Evolutionary conservation across 2,329 filamentous ascomycete species (phyloP).

Genomic region (Pseudogymnoascus sp.): DNA sequence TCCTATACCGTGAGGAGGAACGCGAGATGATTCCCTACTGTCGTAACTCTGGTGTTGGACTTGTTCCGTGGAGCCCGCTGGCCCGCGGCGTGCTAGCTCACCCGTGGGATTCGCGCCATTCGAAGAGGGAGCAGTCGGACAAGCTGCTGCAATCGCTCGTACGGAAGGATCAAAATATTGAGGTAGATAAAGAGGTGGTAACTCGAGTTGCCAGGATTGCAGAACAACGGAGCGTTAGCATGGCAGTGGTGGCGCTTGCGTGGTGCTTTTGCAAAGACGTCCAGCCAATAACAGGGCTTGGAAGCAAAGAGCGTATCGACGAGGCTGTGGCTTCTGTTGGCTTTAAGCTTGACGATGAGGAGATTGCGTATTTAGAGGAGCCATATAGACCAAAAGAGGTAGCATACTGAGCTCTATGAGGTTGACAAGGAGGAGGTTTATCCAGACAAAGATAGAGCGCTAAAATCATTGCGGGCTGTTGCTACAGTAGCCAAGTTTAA

Average conservation of each 20-base stretch:
- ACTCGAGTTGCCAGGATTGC: conserved; percentile 30
- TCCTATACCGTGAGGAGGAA: conserved; percentile 44
- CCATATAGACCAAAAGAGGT: conserved; percentile 37
- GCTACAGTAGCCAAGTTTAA: too few relatives aligned
- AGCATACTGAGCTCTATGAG: background rate
- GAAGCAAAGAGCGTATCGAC: conserved; percentile 41
- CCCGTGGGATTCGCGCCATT: conserved; percentile 11
- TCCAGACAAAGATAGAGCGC: too few relatives aligned
- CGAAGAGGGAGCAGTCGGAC: conserved; percentile 15
- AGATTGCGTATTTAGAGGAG: conserved; percentile 43
- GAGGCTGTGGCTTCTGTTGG: conserved; percentile 36
- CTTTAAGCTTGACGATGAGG: conserved; percentile 38
- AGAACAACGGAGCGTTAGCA: conserved; percentile 44
- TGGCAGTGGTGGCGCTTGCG: conserved; percentile 49
- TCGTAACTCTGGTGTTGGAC: conserved; percentile 25
- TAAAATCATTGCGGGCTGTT: too few relatives aligned
- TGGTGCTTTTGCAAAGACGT: conserved; percentile 41
- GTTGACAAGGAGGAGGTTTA: too few relatives aligned
- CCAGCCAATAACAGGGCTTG: conserved; percentile 44
- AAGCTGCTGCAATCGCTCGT: too few relatives aligned
- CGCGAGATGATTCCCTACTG: conserved; percentile 30
- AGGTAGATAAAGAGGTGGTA: too few relatives aligned
- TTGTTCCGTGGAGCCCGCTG: conserved; percentile 33
- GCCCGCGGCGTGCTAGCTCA: conserved; percentile 27
- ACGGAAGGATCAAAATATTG: too few relatives aligned